These are phyloP conservation scores for Noccaea bulbosa DNA, from an alignment of 345 rosid genomes.

Conservation along the genomic window DNA sequence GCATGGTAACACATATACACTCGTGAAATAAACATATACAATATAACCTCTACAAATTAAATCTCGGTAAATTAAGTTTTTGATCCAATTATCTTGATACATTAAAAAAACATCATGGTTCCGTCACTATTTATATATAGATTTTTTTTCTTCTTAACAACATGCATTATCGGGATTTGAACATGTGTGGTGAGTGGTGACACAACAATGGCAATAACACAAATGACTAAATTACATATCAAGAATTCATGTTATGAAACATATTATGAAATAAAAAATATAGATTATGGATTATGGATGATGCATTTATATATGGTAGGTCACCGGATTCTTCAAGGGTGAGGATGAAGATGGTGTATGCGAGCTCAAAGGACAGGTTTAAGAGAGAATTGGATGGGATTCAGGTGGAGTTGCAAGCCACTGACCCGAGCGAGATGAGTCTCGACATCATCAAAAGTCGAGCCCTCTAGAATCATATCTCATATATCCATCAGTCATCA, in stretches of 20 bases:
- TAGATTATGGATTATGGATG: background rate
- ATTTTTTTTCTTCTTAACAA: background rate
- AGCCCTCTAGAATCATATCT: constrained; percentile 57
- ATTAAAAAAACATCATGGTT: no score
- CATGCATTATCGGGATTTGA: background rate
- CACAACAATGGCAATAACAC: background rate
- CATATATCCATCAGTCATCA: constrained; percentile 23
- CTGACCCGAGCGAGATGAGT: constrained; percentile 99
- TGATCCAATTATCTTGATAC: no score
- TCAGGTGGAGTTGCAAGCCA: constrained; percentile 95
- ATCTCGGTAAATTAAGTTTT: no score
- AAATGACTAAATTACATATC: background rate
- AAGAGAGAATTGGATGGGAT: constrained; percentile 94
- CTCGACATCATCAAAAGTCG: constrained; percentile 77
- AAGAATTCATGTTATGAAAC: background rate
- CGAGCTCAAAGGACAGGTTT: constrained; percentile 96
- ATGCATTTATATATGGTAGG: constrained; percentile 47
- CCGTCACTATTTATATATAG: background rate
- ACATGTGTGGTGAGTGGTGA: background rate
- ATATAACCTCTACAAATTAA: no score
- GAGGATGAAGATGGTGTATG: constrained; percentile 93
- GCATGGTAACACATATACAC: constrained; percentile 63
- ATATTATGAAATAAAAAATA: background rate
- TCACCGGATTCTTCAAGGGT: constrained; percentile 82
- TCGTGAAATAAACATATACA: no score